Base-by-base conservation (phyloP, 495 filamentous ascomycete species). In the Chlorociboria aeruginascens region DNA sequence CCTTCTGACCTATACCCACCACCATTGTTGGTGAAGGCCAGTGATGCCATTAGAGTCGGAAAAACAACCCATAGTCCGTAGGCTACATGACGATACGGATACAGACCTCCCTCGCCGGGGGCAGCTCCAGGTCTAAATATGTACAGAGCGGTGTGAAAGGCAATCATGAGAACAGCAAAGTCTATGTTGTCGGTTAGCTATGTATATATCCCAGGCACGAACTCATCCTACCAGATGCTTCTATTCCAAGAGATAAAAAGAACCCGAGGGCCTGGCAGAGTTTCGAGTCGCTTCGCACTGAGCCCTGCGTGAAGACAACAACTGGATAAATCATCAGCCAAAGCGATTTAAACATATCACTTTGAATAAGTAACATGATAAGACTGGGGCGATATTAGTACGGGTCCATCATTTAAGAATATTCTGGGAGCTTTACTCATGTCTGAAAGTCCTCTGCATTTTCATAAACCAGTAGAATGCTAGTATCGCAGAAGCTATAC, bases 401-500 rank as follows among this genome's bases (percentile, higher is more conserved):
- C 48, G 20, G 29, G 16, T 20, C 17, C 20, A 30, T 7, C 30
- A 20, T 43, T 17, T 16, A 12, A 33, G 30, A 13, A 12, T 28
- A 14, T 43, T n/a, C 20, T 25, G 20, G 20, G 29, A 16, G 11
- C 33, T 72, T 66, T 74, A 82, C 82, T 81, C 78, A 59, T 86
- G 84, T 43, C 84, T 74, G 61, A 86, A 89, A 39, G 67, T 76
- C 57, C 79, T 73, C 54, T 76, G 71, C 83, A 89, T 89, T 55
- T 74, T 73, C 36, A 74, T 63, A 62, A 89, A 85, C 81, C 81
- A 86, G 61, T 82, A 87, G 43, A 81, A 66, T 14, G 77, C 64
- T 36, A 68, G 55, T 6, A 78, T 48, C 0, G 69, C 68, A 11
- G 70, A 62, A 8, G 72, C 13, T 20, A 83, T 59, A 50, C 77